These are phyloP conservation scores for Aspergillus carbonarius DNA, from an alignment of 2,329 filamentous ascomycete species.

Conservation along the genomic window DNA sequence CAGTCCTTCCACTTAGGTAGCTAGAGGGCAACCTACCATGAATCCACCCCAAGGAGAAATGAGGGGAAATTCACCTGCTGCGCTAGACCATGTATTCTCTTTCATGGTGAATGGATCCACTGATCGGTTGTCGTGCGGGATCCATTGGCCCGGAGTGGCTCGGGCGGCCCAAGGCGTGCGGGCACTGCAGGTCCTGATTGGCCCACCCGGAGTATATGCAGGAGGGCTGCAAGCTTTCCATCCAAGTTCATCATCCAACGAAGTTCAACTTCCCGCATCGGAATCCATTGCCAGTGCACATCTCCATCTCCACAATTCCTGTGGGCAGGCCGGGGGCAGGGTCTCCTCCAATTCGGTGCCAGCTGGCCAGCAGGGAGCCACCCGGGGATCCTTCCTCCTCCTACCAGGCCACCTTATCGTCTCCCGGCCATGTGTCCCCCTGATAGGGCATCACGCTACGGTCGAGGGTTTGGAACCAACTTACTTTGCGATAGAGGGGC, in stretches of 20 bases:
- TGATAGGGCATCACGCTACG: conserved; percentile 31
- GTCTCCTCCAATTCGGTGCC: neutral
- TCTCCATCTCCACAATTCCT: neutral
- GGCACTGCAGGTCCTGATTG: conserved; percentile 19
- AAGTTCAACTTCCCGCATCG: neutral
- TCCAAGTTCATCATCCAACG: no score
- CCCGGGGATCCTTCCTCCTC: conserved; percentile 8
- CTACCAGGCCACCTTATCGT: conserved; percentile 4
- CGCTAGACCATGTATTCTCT: no score
- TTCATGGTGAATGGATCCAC: no score
- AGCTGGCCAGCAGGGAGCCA: neutral
- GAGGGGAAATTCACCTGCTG: neutral
- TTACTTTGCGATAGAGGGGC: conserved; percentile 14
- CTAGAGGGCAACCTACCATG: neutral
- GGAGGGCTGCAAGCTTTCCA: neutral
- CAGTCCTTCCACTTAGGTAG: neutral
- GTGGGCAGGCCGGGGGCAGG: neutral
- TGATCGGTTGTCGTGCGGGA: conserved; percentile 4
- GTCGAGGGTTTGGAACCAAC: conserved; percentile 10
- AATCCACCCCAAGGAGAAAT: neutral
- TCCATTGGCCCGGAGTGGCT: neutral
- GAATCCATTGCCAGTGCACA: no score
- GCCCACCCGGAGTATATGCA: conserved; percentile 13
- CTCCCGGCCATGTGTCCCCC: conserved; percentile 32
- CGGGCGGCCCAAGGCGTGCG: conserved; percentile 18